Evolutionary conservation across 192 early-diverging fungal species (phyloP).

Genomic region (Podila epicladia): DNA sequence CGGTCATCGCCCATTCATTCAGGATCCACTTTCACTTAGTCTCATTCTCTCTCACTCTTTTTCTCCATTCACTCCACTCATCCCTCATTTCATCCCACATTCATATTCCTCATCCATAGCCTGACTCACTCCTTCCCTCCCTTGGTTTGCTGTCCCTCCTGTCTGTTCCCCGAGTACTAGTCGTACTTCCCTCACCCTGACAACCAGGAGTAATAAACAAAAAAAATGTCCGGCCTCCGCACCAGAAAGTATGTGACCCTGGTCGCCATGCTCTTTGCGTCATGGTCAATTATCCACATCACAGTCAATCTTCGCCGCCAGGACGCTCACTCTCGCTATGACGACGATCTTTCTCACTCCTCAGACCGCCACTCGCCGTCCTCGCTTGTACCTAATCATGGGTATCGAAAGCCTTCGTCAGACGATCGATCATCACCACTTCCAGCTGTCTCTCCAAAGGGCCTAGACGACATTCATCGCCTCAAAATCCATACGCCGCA

Average conservation of each 20-base stretch:
- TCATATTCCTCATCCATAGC: neutral
- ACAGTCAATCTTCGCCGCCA: neutral
- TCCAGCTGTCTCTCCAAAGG: no score
- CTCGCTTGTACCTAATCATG: no score
- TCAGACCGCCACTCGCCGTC: neutral
- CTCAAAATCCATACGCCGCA: no score
- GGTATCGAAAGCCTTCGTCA: no score
- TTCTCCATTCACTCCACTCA: neutral
- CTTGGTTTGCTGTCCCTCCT: neutral
- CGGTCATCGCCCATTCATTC: neutral
- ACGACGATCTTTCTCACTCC: neutral
- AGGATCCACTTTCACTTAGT: neutral
- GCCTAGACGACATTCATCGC: no score
- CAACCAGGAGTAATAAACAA: neutral
- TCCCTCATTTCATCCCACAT: neutral
- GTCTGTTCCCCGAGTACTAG: neutral
- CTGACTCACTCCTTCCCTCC: neutral
- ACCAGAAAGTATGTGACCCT: slow-evolving; percentile 1
- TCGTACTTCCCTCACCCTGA: no score
- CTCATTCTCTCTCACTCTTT: neutral
- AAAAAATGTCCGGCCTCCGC: slow-evolving; percentile 1
- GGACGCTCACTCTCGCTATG: neutral
- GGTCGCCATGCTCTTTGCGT: neutral
- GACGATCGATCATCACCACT: no score
- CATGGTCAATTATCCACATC: neutral